A percentile compares a stretch with the other conserved stretches of the same genome.
phyloP scores from a whole-genome alignment of 306 rosid genomes.

The Biancaea sappan region DNA sequence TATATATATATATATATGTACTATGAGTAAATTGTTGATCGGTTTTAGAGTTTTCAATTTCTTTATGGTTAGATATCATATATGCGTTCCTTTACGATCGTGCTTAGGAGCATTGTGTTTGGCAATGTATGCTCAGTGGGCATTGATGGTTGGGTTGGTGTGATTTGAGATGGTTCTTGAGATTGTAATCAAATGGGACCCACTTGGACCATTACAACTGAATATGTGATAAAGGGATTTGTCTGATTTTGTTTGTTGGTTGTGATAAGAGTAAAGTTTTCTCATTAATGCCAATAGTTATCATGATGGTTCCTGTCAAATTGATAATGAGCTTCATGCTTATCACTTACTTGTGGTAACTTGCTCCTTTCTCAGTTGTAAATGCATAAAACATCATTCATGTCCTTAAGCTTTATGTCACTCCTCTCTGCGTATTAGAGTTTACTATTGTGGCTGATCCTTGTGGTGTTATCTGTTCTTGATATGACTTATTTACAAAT shows the following conservation, averaged over 20 bases:
- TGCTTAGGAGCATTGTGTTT: not conserved
- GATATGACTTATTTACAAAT: not conserved
- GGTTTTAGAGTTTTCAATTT: not conserved
- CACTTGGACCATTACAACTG: not conserved
- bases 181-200: constrained; percentile 3
- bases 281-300: constrained; percentile 1
- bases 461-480: too few species aligned
- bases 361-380: not conserved
- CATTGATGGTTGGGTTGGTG: not conserved
- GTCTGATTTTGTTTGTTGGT: not conserved
- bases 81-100: not conserved
- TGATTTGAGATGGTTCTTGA: not conserved
- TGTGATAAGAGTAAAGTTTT: constrained; percentile 13
- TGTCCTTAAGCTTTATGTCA: not conserved
- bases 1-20: not conserved
- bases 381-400: not conserved
- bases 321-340: constrained; percentile 6
- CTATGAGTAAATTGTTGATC: not conserved
- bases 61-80: not conserved
- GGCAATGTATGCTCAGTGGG: constrained; percentile 15
- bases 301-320: not conserved
- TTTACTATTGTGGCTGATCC: too few species aligned
- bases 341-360: not conserved
- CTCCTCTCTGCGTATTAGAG: too few species aligned
- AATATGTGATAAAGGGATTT: not conserved